A percentile compares a stretch with the other conserved stretches of the same genome.
Conservation (phyloP, 345 rosid species). For the Dipteronia sinensis region DNA sequence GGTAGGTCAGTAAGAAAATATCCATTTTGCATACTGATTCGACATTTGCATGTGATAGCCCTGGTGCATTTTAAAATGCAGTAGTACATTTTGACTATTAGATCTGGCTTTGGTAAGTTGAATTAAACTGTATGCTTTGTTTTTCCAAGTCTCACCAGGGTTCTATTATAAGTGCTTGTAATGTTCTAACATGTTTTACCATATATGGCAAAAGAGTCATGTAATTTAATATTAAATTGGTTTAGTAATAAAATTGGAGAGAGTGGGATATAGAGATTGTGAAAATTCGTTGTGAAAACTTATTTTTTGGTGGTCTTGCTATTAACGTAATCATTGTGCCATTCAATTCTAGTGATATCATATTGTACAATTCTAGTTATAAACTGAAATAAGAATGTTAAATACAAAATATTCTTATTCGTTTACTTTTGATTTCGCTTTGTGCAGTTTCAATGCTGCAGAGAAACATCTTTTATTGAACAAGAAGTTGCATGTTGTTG, state of each 20-base stretch:
- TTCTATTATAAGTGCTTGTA: neutral
- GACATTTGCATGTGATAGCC: neutral
- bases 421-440: constrained; percentile 19
- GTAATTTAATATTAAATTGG: neutral
- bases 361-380: neutral
- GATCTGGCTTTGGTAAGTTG: neutral
- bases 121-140: neutral
- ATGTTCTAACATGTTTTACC: neutral
- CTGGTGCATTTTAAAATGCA: neutral
- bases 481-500: constrained; percentile 58
- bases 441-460: constrained; percentile 45
- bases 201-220: neutral
- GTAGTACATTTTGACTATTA: neutral
- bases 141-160: neutral
- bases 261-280: neutral
- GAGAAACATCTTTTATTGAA: constrained; percentile 50
- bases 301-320: neutral
- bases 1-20: neutral
- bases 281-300: neutral
- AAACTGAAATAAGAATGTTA: neutral
- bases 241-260: neutral
- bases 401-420: neutral
- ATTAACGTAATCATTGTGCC: neutral
- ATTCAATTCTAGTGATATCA: neutral
- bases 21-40: neutral